Evolutionary conservation across 2,329 filamentous ascomycete species (phyloP).

Genomic region (Paraconiothyrium sp.): DNA sequence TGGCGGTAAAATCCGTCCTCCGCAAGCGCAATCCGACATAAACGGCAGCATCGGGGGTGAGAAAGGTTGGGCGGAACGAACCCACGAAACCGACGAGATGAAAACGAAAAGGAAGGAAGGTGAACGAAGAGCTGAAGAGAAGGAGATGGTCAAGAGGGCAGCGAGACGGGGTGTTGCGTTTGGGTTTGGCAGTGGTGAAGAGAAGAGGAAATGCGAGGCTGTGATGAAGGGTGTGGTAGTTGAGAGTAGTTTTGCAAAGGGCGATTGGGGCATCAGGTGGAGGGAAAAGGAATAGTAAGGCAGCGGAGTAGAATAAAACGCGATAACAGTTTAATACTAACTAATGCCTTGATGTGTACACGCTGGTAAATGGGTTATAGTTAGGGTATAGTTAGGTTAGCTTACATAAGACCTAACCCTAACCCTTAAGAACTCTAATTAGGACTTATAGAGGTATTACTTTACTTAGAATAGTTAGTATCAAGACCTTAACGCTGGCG

Average conservation of each 20-base stretch:
- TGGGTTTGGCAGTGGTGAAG: constrained; percentile 53
- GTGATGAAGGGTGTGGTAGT: constrained; percentile 67
- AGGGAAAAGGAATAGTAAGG: constrained; percentile 51
- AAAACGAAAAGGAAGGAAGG: constrained; percentile 60
- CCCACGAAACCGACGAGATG: constrained; percentile 63
- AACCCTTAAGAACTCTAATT: too few relatives aligned
- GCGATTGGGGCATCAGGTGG: constrained; percentile 68
- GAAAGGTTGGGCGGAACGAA: constrained; percentile 63
- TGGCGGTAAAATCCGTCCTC: constrained; percentile 48
- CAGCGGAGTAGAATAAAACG: neutral
- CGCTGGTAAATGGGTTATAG: too few relatives aligned
- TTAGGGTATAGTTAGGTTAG: too few relatives aligned
- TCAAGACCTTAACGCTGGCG: too few relatives aligned
- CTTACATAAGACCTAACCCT: too few relatives aligned
- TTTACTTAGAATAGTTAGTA: too few relatives aligned
- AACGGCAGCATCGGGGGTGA: constrained; percentile 67
- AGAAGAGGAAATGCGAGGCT: constrained; percentile 64
- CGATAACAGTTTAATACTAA: too few relatives aligned
- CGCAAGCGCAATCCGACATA: constrained; percentile 59
- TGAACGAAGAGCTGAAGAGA: constrained; percentile 58
- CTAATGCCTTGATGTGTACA: too few relatives aligned
- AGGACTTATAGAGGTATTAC: too few relatives aligned
- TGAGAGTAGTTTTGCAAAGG: constrained; percentile 69
- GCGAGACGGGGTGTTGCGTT: constrained; percentile 69
- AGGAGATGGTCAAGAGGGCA: constrained; percentile 70